Base-by-base conservation (phyloP, 192 early-diverging fungal genomes). In the Umbelopsis sp. region DNA sequence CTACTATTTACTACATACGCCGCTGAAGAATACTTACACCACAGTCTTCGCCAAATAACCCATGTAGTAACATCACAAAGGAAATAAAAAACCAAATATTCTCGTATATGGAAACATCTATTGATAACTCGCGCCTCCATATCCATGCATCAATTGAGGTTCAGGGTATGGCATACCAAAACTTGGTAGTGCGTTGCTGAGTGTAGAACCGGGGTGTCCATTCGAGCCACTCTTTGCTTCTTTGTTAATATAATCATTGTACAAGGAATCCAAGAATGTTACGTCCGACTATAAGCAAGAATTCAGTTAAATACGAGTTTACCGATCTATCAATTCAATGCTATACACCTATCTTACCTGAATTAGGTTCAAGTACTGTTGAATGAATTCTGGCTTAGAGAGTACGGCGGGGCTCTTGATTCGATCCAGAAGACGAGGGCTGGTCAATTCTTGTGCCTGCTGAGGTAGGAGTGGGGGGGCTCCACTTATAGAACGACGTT, bases 321-420 rank as follows among this genome's bases (percentile, higher is more conserved):
- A 41, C 38, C 38, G 12, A 41, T 11, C 38, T 4, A 5, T 41
- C 38, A 41, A 26, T 53, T 26, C 22, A 22, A 53, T n/a, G n/a
- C n/a, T n/a, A n/a, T n/a, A n/a, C 11, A 1, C 20, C 49, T 24
- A 12, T 34, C 56, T 0, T 67, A 79, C 78, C 74, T 86, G 82
- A 8, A 86, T 44, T 5, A 86, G 59, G 0, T 71, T 77, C 56
- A 81, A 31, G 38, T 84, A 82, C 49, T 82, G 82, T 36, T 82
- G 81, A 41, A 81, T 72, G 70, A 86, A 86, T 36, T 86, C 81
- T 10, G 80, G 73, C 38, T 86, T 86, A 45, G 85, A 79, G 34
- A 86, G 16, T 8, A 78, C 68, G 20, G 32, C 52, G 6, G 26
- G 31, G 20, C 20, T 21, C 7, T 25, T 45, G 22, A 80, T 43